A percentile compares a stretch with the other conserved stretches of the same genome.
These are phyloP conservation scores for Gremmenia infestans DNA, from an alignment of 2,329 filamentous ascomycete species.

Conservation along the genomic window DNA sequence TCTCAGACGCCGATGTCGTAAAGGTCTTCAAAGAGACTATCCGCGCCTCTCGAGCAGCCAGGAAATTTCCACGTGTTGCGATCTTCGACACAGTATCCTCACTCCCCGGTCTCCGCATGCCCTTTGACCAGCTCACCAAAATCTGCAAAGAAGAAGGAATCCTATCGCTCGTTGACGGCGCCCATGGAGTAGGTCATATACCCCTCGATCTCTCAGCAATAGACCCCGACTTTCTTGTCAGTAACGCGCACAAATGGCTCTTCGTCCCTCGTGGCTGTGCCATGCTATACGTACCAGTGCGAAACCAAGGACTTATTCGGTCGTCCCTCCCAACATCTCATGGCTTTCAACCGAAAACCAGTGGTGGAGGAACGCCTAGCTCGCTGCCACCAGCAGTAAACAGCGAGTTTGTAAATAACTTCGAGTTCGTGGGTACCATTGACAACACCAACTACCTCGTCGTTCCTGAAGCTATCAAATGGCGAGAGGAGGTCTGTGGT, in stretches of 20 bases:
- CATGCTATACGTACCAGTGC: slow-evolving; percentile 69
- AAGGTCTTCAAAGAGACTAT: slow-evolving; percentile 56
- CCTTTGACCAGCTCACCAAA: slow-evolving; percentile 63
- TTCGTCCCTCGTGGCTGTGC: slow-evolving; percentile 75
- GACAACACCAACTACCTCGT: slow-evolving; percentile 70
- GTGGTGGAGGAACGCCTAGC: slow-evolving; percentile 20
- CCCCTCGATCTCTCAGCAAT: slow-evolving; percentile 60
- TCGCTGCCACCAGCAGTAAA: slow-evolving; percentile 37
- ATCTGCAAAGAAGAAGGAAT: slow-evolving; percentile 64
- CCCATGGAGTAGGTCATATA: slow-evolving; percentile 79
- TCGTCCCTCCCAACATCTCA: slow-evolving; percentile 76
- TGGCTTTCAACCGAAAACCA: slow-evolving; percentile 55
- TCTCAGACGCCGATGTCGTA: slow-evolving; percentile 64
- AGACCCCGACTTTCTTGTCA: slow-evolving; percentile 81
- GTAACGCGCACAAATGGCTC: slow-evolving; percentile 91
- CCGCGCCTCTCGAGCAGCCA: slow-evolving; percentile 43
- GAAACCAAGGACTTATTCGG: slow-evolving; percentile 71
- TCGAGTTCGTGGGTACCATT: slow-evolving; percentile 71
- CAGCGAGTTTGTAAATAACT: slow-evolving; percentile 60
- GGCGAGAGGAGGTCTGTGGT: slow-evolving; percentile 62
- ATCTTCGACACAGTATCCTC: slow-evolving; percentile 79
- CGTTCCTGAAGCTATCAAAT: slow-evolving; percentile 65
- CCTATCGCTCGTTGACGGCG: slow-evolving; percentile 68
- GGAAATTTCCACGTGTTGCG: slow-evolving; percentile 61
- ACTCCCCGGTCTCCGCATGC: slow-evolving; percentile 72